Percentiles rank a stretch among this genome's conserved stretches.
Evolutionary conservation across 768 basidiomycete genomes (phyloP).

Genomic region (Boletus speciosus): DNA sequence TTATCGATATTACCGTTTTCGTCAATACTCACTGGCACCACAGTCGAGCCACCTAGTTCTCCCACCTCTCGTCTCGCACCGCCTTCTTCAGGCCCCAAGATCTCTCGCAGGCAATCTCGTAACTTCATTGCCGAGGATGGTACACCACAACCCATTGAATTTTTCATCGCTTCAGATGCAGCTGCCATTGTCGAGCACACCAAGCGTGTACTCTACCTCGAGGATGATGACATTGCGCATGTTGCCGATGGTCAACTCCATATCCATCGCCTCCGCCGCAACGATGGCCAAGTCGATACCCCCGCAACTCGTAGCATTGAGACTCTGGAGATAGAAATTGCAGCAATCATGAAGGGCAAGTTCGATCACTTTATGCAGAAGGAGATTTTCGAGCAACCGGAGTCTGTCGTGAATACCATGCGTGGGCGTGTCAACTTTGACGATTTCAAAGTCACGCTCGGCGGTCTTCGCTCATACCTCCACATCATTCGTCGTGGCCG

Average conservation of each 20-base stretch:
- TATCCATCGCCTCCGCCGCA: constrained; percentile 95
- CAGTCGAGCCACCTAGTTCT: constrained; percentile 48
- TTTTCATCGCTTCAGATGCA: constrained; percentile 98
- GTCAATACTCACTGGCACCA: constrained; percentile 1
- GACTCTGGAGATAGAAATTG: constrained; percentile 96
- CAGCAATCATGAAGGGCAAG: constrained; percentile 99
- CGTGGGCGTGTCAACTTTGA: constrained; percentile 99
- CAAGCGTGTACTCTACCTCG: constrained; percentile 96
- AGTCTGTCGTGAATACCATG: constrained; percentile 99
- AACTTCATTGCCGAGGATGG: constrained; percentile 99
- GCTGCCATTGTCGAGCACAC: constrained; percentile 97
- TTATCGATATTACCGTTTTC: not conserved
- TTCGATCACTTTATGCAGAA: constrained; percentile 99
- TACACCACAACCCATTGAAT: constrained; percentile 97
- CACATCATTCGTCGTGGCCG: constrained; percentile 93
- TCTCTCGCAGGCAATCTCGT: constrained; percentile 90
- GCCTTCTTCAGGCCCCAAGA: constrained; percentile 58
- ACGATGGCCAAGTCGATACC: constrained; percentile 64
- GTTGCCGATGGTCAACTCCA: constrained; percentile 96
- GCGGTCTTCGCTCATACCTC: constrained; percentile 92
- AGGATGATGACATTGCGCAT: constrained; percentile 99
- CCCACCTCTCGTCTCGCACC: constrained; percentile 67
- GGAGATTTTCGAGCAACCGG: constrained; percentile 98
- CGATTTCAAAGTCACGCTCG: constrained; percentile 83
- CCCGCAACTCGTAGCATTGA: constrained; percentile 84